Percentiles rank a stretch among this genome's conserved stretches.
Conservation (phyloP, 148 eudicot species). For the Rheum nobile region DNA sequence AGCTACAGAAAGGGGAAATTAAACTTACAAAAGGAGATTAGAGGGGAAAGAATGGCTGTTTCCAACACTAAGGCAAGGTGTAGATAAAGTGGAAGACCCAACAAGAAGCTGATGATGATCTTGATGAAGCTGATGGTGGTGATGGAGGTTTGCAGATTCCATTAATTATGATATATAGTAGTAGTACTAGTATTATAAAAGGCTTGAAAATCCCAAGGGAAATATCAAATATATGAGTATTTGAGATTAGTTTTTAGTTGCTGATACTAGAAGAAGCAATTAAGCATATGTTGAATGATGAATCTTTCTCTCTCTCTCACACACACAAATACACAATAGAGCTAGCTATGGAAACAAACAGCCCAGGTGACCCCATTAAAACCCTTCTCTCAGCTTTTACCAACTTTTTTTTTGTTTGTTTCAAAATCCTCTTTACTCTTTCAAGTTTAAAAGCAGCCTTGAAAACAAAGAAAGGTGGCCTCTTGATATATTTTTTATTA, state of each 20-base stretch:
- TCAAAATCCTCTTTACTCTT: slow-evolving; percentile 5
- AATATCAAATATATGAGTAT: not conserved
- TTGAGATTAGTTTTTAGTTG: not conserved
- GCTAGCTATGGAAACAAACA: slow-evolving; percentile 3
- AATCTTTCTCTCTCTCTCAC: not conserved
- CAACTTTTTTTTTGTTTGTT: not conserved
- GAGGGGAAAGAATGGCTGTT: not conserved
- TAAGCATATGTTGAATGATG: not conserved
- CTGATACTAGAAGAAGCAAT: not conserved
- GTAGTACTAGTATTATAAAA: not conserved
- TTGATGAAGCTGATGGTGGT: not conserved
- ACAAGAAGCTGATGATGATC: slow-evolving; percentile 6
- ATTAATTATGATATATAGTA: slow-evolving; percentile 4
- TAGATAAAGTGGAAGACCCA: not conserved
- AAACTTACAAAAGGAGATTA: slow-evolving; percentile 6
- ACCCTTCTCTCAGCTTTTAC: slow-evolving; percentile 4
- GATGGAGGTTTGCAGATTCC: slow-evolving; percentile 8
- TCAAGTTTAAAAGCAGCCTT: slow-evolving; percentile 6
- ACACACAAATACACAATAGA: not conserved
- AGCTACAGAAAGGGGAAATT: not conserved
- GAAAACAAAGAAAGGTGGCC: slow-evolving; percentile 5
- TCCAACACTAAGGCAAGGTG: not conserved
- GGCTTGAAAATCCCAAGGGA: slow-evolving; percentile 5
- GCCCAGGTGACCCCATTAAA: slow-evolving; percentile 10
- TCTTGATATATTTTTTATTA: not conserved